Evolutionary conservation across 371 early-diverging fungal genomes (phyloP), one percentile per base, ranked within the genome.

Genomic region (Haplosporangium sp.): DNA sequence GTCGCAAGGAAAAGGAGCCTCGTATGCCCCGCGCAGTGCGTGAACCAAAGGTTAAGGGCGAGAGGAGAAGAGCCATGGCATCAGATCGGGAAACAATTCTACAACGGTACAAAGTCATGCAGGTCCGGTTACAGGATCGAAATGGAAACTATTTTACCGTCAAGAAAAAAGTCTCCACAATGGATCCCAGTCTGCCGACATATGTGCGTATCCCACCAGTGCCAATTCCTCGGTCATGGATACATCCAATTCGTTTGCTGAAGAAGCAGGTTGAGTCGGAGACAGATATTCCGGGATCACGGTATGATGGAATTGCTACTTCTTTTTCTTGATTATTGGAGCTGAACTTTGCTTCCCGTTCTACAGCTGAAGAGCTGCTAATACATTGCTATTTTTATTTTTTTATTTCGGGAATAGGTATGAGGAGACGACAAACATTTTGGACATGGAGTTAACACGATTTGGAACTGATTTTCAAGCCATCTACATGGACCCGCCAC

Each of bases 401-500:
- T 80, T 81, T 20, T 75, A 83, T 5, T 21, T 77, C n/a, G 69
- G 36, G 75, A n/a, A 69, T 84, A 60, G 90, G 84, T 81, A 82
- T 86, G 69, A 83, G 66, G 73, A 80, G 72, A 45, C 86, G 21
- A 55, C 46, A 14, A 80, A 80, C 45, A 73, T 86, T 51, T 41
- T 85, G 46, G 64, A 73, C 5, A 55, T 83, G 68, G 83, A 86
- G 53, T 80, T 85, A 58, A 81, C 77, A 21, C 67, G 21, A 8
- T 83, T 92, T 55, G 94, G 92, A 13, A 85, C 82, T 21, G 76
- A 88, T 23, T 94, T 90, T 80, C 95, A 91, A 59, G 94, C 90
- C 11, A 84, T 96, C 11, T 94, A 94, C 68, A 95, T 96, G 94
- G 95, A 97, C 69, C 97, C 97, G 29, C 97, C 96, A 37, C 81